Evolutionary conservation across 1,139 yeast genomes (phyloP), one percentile per base, ranked within the genome.

Genomic region (Geotrichum candidum): DNA sequence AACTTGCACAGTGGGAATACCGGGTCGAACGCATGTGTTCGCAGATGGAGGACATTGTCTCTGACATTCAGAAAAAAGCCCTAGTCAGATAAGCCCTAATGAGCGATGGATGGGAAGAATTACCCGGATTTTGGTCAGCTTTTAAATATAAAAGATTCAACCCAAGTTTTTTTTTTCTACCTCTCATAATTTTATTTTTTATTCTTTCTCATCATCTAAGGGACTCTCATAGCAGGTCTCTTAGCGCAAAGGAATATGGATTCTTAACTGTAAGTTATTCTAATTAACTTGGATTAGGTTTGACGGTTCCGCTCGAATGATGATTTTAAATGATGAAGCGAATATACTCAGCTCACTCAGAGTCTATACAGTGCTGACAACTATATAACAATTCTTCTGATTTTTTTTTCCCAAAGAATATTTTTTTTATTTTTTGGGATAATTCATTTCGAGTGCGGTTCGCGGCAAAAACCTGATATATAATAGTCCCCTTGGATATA

Each of bases 1-100:
- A 63, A 15, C 62, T 68, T 31, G 60, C 60, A 65, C 61, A 76
- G 68, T 69, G 77, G 74, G 68, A 77, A 67, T 65, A 70, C 56
- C 66, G 70, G 48, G 68, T 72, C 31, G 63, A 64, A 68, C 72
- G 65, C 9, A 57, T 70, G 15, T 69, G 73, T 59, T 57, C 62
- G 11, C 67, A 65, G 52, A 63, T 71, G 41, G 74, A 72, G 35
- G 68, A 67, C 25, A 63, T 68, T 46, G 69, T 67, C n/a, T 60
- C 67, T 7, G 64, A 56, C 23, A 61, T 65, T 35, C 48, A 41
- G 22, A 41, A 41, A 41, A 41, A 29, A 50, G 13, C 53, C 33
- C 58, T 45, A 23, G 50, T 23, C 50, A 52, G 35, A 31, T 35
- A 22, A 29, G 41, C 46, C 31, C 56, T 50, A 25, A 48, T 38